phyloP scores from a whole-genome alignment of 2,329 filamentous ascomycete genomes.

The Stemphylium lycopersici region DNA sequence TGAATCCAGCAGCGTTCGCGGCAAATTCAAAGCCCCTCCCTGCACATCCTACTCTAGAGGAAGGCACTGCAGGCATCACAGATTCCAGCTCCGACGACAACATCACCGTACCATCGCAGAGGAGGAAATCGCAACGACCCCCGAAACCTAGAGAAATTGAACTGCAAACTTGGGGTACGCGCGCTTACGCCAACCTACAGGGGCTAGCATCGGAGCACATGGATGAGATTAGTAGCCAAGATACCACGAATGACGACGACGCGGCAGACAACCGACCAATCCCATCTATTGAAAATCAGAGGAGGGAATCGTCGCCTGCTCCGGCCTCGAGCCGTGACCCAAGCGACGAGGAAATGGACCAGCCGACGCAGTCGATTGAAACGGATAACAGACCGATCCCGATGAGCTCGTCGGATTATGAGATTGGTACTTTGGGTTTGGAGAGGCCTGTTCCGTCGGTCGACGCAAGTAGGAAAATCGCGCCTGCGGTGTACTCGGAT shows the following conservation, averaged over 20 bases:
- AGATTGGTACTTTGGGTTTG: not conserved
- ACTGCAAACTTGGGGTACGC: constrained; percentile 25
- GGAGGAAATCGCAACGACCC: not conserved
- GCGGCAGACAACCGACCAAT: not conserved
- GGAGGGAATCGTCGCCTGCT: not conserved
- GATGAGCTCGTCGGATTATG: not conserved
- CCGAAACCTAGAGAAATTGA: constrained; percentile 13
- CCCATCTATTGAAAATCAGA: constrained; percentile 6
- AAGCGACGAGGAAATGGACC: not conserved
- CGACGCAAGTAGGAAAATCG: not conserved
- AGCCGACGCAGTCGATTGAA: constrained; percentile 6
- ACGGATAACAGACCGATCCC: not conserved
- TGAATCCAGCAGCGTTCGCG: constrained; percentile 24
- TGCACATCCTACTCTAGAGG: not conserved
- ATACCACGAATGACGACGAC: not conserved
- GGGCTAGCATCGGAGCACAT: constrained; percentile 6
- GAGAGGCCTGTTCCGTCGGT: not conserved
- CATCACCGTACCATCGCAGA: constrained; percentile 1
- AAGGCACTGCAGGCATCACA: not conserved
- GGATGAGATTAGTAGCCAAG: not conserved
- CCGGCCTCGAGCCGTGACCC: not conserved
- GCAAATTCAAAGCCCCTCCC: constrained; percentile 23
- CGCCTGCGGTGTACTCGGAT: not conserved
- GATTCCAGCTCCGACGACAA: constrained; percentile 1
- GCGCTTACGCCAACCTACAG: constrained; percentile 33